Conservation (phyloP, 1,284 basidiomycete genomes). For the Leucoagaricus sp. region DNA sequence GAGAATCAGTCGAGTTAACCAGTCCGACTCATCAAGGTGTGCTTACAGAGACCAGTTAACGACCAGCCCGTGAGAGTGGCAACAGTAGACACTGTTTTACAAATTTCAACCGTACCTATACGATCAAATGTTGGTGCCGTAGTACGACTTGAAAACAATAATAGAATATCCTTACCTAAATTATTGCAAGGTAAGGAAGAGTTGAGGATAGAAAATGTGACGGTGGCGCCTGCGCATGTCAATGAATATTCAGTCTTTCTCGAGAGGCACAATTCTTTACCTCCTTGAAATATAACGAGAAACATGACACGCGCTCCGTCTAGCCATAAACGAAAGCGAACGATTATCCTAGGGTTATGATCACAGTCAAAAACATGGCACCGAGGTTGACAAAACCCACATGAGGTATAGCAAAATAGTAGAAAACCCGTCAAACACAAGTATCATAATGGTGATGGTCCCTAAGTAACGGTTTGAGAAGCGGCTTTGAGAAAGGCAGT, state of each 20-base stretch:
- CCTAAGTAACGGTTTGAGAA: slow-evolving; percentile 26
- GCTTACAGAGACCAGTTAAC: slow-evolving; percentile 38
- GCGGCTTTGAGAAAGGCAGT: background rate
- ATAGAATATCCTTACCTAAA: slow-evolving; percentile 33
- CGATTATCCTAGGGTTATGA: slow-evolving; percentile 41
- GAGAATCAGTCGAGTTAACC: background rate
- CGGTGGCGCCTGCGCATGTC: slow-evolving; percentile 29
- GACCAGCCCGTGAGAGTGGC: slow-evolving; percentile 41
- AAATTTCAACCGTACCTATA: slow-evolving; percentile 34
- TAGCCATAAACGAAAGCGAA: slow-evolving; percentile 41
- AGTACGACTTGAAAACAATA: no score
- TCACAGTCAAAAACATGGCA: background rate
- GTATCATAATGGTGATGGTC: slow-evolving; percentile 38
- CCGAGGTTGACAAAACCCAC: slow-evolving; percentile 31
- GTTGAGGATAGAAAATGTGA: slow-evolving; percentile 36
- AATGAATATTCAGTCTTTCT: background rate
- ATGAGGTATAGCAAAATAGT: slow-evolving; percentile 49
- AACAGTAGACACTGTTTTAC: slow-evolving; percentile 33
- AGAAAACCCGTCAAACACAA: slow-evolving; percentile 38
- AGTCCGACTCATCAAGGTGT: background rate
- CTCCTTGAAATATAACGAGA: slow-evolving; percentile 39
- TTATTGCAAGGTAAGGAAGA: slow-evolving; percentile 41
- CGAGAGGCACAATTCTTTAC: slow-evolving; percentile 24
- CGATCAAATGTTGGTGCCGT: background rate
- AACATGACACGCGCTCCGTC: slow-evolving; percentile 42